These are phyloP conservation scores for Dothistroma septosporum DNA, from an alignment of 2,329 filamentous ascomycete genomes.

Conservation along the genomic window DNA sequence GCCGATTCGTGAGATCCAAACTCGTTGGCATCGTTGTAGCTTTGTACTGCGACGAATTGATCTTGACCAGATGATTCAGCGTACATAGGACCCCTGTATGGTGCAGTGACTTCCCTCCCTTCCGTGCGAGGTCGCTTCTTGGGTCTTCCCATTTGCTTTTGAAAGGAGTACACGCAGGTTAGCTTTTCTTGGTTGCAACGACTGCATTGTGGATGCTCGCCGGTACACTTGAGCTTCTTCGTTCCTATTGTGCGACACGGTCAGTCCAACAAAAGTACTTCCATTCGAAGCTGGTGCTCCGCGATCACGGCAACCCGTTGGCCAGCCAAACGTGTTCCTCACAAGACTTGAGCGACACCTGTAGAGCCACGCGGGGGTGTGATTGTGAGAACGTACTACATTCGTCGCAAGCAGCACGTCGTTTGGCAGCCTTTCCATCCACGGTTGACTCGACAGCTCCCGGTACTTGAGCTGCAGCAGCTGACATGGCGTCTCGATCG, in stretches of 20 bases:
- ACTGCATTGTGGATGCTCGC: constrained; percentile 40
- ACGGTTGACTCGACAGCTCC: not conserved
- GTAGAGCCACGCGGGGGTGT: not conserved
- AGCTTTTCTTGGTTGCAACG: constrained; percentile 42
- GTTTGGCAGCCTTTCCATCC: constrained; percentile 18
- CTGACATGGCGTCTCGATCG: not conserved
- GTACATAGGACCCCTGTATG: not conserved
- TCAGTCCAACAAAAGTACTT: not conserved
- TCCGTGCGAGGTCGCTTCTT: constrained; percentile 43
- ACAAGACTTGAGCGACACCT: not conserved
- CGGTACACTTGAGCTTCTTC: constrained; percentile 49
- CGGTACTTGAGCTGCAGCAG: not conserved
- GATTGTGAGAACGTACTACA: constrained; percentile 33
- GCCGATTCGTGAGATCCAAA: constrained; percentile 15
- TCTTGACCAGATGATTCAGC: not conserved
- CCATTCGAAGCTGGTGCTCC: not conserved
- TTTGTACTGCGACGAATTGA: not conserved
- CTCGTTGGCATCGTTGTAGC: constrained; percentile 4
- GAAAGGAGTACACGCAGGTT: constrained; percentile 44
- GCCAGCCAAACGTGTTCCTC: too few species aligned
- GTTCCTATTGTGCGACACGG: constrained; percentile 35
- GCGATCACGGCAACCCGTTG: not conserved
- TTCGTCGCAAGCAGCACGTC: constrained; percentile 41
- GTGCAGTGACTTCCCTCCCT: constrained; percentile 13
- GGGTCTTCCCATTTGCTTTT: constrained; percentile 51